Evolutionary conservation across 129 eudicot species (phyloP).

Genomic region (Lactuca saligna): DNA sequence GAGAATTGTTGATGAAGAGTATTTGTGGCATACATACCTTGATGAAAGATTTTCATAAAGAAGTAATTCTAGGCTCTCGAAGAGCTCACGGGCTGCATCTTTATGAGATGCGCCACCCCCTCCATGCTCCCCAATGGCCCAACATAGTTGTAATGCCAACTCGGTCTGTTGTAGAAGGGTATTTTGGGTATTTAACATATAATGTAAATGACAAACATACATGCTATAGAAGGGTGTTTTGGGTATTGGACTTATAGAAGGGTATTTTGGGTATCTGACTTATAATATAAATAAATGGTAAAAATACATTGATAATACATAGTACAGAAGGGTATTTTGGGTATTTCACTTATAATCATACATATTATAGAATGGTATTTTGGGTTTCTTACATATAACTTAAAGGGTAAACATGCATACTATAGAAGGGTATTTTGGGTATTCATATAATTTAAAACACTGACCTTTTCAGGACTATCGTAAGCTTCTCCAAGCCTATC

Average conservation of each 20-base stretch:
- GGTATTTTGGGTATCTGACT: too few relatives aligned
- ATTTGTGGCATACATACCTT: slow-evolving; percentile 50
- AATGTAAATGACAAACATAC: background rate
- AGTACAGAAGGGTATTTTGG: too few relatives aligned
- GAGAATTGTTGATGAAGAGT: background rate
- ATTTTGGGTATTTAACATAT: too few relatives aligned
- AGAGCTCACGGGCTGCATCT: slow-evolving; percentile 92
- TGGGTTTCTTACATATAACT: too few relatives aligned
- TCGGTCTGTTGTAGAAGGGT: slow-evolving; percentile 54
- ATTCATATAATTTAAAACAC: background rate
- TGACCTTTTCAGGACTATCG: slow-evolving; percentile 82
- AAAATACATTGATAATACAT: too few relatives aligned
- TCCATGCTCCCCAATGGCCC: slow-evolving; percentile 99
- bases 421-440: background rate
- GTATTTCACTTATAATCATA: too few relatives aligned
- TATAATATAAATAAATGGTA: too few relatives aligned
- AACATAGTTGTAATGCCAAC: slow-evolving; percentile 91
- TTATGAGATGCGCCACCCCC: slow-evolving; percentile 90
- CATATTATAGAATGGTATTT: background rate
- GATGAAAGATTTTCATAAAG: slow-evolving; percentile 90
- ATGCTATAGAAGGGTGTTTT: too few relatives aligned
- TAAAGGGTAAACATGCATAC: background rate
- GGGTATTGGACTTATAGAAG: too few relatives aligned
- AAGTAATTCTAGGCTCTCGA: slow-evolving; percentile 88
- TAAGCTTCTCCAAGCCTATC: slow-evolving; percentile 97